Evolutionary conservation across 2,329 filamentous ascomycete species (phyloP), one percentile per base, ranked within the genome.

Genomic region (Xylaria hypoxylon): DNA sequence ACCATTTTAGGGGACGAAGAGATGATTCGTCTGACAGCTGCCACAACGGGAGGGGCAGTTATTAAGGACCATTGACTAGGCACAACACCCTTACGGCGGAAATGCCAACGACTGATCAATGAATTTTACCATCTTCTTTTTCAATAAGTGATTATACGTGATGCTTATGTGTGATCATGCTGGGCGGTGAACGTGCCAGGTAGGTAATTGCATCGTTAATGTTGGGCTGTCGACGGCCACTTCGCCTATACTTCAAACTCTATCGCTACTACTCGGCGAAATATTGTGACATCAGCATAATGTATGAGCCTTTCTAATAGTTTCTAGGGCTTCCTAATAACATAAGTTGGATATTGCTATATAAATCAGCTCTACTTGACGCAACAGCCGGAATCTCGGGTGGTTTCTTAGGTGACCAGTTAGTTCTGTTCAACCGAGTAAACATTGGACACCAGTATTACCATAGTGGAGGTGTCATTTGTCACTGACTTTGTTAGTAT

Each of bases 101-200:
- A 51, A 64, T 61, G 35, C 50, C 31, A 50, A 60, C 17, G 33
- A 38, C 40, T 68, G 52, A 65, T 66, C 38, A 62, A 28, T 65
- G 24, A 51, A 63, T 42, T 48, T 38, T 8, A 17, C 44, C 13
- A 17, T 58, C 40, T 56, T 38, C 24, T 35, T 51, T 42, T 45
- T 44, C 24, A 19, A 8, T 15, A 47, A 47, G 47, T 62, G 45
- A 47, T 40, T 5, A 22, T 13, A 6, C n/a, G 11, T 22, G 42
- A 59, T 31, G 7, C 17, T 59, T 45, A 13, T 35, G 7, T 42
- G n/a, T 55, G 22, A 17, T 42, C n/a, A 10, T 35, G 35, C 33
- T 40, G n/a, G 35, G 2, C 7, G 5, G 28, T 42, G 17, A 33
- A 22, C 15, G 26, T 19, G 4, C 51, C 26, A 15, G n/a, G 28